Evolutionary conservation across 2,329 filamentous ascomycete genomes (phyloP), one percentile per base, ranked within the genome.

Genomic region (Ophiostoma quercus): DNA sequence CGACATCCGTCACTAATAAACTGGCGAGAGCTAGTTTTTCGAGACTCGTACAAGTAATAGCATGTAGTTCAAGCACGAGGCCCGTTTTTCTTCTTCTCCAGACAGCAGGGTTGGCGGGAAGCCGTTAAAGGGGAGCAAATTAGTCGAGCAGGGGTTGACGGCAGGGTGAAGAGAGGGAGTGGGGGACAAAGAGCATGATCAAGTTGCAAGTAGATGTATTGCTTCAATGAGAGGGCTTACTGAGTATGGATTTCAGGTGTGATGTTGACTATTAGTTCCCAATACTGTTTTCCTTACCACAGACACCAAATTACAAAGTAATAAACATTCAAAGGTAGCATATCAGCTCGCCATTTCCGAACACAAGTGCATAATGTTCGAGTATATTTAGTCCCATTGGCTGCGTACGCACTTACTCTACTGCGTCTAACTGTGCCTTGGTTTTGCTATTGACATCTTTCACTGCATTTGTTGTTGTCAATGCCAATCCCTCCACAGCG

Each of bases 61-160:
- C 14, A 54, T 5, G n/a, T 2, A 25, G 19, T 54, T 9, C 47
- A n/a, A 57, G 22, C 43, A 47, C 25, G 25, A 62, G 57, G 57
- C 22, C 57, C 25, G 57, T 62, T 19, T 62, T 62, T 62, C 25
- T 57, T 29, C 51, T 62, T 69, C 68, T 69, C 68, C 68, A 47
- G 68, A 66, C 47, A 39, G 22, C 68, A 69, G 68, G 68, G 66
- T 70, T 54, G 41, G 54, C 69, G 69, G 66, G 69, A 60, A 70
- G 66, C 69, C 66, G 69, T 70, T 70, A 54, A 67, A 70, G 54
- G 66, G 32, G 60, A 60, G 47, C 57, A 62, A 32, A 32, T 62
- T 62, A 62, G 62, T 62, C 22, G 9, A 57, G 16, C 51, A 57
- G 22, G 51, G 51, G 51, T 25, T 25, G 51, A 25, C 22, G n/a